Conservation (phyloP, 2,329 filamentous ascomycete species). For the Xylaria multiplex region DNA sequence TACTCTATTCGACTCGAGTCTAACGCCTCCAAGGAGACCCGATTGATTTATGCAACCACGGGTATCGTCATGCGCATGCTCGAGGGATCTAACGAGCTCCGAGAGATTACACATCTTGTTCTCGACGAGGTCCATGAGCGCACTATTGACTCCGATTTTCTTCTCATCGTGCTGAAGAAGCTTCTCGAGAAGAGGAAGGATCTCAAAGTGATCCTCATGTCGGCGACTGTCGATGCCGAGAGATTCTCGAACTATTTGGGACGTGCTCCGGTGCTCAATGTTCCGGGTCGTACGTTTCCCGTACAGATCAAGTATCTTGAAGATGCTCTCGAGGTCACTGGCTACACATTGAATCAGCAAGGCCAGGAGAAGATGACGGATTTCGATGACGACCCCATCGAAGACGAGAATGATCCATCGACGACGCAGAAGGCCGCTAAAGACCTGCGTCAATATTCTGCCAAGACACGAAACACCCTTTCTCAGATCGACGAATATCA, state of each 20-base stretch:
- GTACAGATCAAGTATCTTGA: slow-evolving; percentile 90
- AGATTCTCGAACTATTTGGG: slow-evolving; percentile 90
- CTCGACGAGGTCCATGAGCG: slow-evolving; percentile 98
- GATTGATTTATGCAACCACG: slow-evolving; percentile 87
- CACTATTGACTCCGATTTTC: slow-evolving; percentile 95
- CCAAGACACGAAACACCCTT: slow-evolving; percentile 78
- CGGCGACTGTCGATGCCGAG: slow-evolving; percentile 92
- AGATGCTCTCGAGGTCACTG: slow-evolving; percentile 89
- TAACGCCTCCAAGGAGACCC: slow-evolving; percentile 82
- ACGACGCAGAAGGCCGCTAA: slow-evolving; percentile 68
- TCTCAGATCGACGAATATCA: slow-evolving; percentile 87
- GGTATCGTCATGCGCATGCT: slow-evolving; percentile 99
- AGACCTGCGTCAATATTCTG: slow-evolving; percentile 77
- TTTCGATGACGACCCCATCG: slow-evolving; percentile 69
- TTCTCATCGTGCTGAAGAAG: slow-evolving; percentile 89
- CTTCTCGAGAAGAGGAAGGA: slow-evolving; percentile 80
- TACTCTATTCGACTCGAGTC: slow-evolving; percentile 95
- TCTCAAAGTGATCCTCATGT: slow-evolving; percentile 95
- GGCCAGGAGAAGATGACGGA: slow-evolving; percentile 65
- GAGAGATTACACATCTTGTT: slow-evolving; percentile 90
- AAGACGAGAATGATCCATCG: slow-evolving; percentile 62
- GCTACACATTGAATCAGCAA: slow-evolving; percentile 70
- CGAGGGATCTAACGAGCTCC: slow-evolving; percentile 84
- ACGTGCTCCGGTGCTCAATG: slow-evolving; percentile 85
- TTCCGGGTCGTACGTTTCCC: slow-evolving; percentile 93